Conservation (phyloP, 805 yeast genomes). For the Wickerhamomyces queroliae region DNA sequence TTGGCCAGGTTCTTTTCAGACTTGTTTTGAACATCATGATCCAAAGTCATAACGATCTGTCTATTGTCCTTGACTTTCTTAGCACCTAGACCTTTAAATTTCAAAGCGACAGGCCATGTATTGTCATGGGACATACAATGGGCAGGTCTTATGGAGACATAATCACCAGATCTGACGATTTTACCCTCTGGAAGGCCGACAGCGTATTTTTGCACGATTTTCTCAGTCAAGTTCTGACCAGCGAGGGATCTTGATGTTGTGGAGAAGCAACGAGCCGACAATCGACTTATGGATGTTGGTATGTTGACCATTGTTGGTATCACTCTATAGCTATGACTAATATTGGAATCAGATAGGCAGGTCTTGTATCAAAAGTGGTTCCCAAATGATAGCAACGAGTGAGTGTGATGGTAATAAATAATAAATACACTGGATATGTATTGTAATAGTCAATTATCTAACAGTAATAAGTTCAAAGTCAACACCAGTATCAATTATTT, state of each 20-base stretch:
- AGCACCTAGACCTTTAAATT: conserved; percentile 94
- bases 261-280: conserved; percentile 17
- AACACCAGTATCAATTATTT: too few species aligned
- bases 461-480: too few species aligned
- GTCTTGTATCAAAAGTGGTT: too few species aligned
- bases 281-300: neutral
- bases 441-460: too few species aligned
- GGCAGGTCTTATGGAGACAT: conserved; percentile 90
- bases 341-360: too few species aligned
- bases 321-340: too few species aligned
- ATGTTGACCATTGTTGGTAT: neutral
- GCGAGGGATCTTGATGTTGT: conserved; percentile 9
- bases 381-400: too few species aligned
- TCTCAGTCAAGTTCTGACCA: conserved; percentile 86
- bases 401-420: too few species aligned
- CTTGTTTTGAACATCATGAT: conserved; percentile 96
- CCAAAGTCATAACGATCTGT: conserved; percentile 94
- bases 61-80: conserved; percentile 72
- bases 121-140: conserved; percentile 99
- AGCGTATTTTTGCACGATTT: conserved; percentile 90
- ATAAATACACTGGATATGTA: too few species aligned
- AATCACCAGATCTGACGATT: conserved; percentile 82
- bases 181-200: conserved; percentile 78
- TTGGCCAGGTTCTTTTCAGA: conserved; percentile 83
- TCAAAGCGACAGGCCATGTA: conserved; percentile 98